A percentile compares a stretch with the other conserved stretches of the same genome.
phyloP scores from a whole-genome alignment of 2,329 filamentous ascomycete genomes.

The Geoglossum cookeanum region DNA sequence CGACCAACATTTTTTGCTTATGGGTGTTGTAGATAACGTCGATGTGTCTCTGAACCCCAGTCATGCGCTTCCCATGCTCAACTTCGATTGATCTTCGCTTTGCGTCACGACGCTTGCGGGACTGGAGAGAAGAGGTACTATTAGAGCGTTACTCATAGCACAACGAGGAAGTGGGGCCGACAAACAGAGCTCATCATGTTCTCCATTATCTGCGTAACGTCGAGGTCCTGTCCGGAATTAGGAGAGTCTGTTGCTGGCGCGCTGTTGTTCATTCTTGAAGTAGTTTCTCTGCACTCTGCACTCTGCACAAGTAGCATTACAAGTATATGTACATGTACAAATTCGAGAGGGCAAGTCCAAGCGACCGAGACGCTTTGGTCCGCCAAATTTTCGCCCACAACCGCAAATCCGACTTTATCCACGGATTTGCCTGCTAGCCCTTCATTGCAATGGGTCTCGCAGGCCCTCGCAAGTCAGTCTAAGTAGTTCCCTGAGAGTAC shows the following conservation, averaged over 20 bases:
- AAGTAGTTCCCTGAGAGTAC: constrained; percentile 11
- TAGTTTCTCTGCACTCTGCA: background rate
- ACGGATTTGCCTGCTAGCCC: background rate
- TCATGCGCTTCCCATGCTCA: background rate
- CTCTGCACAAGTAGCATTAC: background rate
- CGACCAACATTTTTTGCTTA: background rate
- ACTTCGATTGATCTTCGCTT: background rate
- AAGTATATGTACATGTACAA: background rate
- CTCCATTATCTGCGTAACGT: constrained; percentile 2
- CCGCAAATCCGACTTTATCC: background rate
- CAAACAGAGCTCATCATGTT: constrained; percentile 1
- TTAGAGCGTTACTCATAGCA: background rate
- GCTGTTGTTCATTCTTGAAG: background rate
- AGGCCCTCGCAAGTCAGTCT: constrained; percentile 42
- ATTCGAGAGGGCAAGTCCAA: background rate
- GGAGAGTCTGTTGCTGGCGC: background rate
- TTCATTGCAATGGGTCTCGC: constrained; percentile 44
- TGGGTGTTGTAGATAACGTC: background rate
- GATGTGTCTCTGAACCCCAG: background rate
- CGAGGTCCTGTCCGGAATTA: background rate
- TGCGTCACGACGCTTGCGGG: constrained; percentile 1
- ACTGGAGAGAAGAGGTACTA: background rate
- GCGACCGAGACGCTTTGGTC: background rate
- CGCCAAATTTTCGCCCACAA: background rate
- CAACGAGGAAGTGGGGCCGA: background rate